A percentile compares a stretch with the other conserved stretches of the same genome.
Evolutionary conservation across 306 rosid genomes (phyloP).

Genomic region (Vigna trinervia): DNA sequence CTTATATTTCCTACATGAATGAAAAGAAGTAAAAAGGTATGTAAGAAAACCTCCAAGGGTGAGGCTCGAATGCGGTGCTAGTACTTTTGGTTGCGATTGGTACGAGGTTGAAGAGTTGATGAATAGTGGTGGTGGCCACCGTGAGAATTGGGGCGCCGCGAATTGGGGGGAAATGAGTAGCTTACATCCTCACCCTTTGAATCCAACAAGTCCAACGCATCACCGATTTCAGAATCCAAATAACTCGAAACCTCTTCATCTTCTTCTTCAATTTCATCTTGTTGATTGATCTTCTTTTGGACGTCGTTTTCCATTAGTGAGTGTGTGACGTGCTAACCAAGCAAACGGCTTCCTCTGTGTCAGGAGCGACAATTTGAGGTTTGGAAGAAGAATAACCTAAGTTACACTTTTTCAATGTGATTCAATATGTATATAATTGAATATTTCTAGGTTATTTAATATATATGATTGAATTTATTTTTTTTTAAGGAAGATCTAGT

Average conservation of each 20-base stretch:
- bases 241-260: conserved; percentile 58
- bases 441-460: too few relatives aligned
- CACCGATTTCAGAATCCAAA: conserved; percentile 77
- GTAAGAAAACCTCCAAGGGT: conserved; percentile 64
- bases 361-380: not conserved
- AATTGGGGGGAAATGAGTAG: conserved; percentile 55
- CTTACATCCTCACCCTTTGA: conserved; percentile 57
- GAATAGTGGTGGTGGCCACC: conserved; percentile 75
- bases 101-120: conserved; percentile 76
- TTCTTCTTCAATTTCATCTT: not conserved
- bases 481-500: too few relatives aligned
- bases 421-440: too few relatives aligned
- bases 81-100: conserved; percentile 84
- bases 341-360: not conserved
- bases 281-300: not conserved
- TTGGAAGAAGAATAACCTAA: not conserved
- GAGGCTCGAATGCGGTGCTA: conserved; percentile 78
- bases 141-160: conserved; percentile 87
- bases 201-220: conserved; percentile 80
- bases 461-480: too few relatives aligned
- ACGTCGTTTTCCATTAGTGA: conserved; percentile 8
- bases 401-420: not conserved
- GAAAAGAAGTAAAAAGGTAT: not conserved
- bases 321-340: not conserved
- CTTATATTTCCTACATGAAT: not conserved